Percentiles rank a stretch among this genome's conserved stretches.
Evolutionary conservation across 345 rosid species (phyloP).

Genomic region (Microthlaspi erraticum): DNA sequence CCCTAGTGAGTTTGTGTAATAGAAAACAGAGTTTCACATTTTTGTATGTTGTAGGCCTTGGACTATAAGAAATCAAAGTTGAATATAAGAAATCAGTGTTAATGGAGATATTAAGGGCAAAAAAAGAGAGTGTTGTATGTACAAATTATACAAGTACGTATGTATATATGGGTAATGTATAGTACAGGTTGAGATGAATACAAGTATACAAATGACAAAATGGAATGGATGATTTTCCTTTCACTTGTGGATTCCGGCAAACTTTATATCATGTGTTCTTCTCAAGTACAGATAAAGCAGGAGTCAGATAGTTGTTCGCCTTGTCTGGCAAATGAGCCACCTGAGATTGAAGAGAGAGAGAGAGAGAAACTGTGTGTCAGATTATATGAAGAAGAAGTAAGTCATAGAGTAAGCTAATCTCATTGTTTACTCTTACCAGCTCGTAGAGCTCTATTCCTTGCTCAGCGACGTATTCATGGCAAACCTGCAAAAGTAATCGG

Average conservation of each 20-base stretch:
- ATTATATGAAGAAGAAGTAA: constrained; percentile 7
- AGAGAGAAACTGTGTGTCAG: constrained; percentile 14
- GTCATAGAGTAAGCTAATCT: background rate
- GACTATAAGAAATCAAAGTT: constrained; percentile 7
- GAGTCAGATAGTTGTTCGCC: constrained; percentile 95
- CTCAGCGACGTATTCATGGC: constrained; percentile 86
- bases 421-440: constrained; percentile 59
- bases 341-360: constrained; percentile 45
- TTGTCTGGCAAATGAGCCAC: constrained; percentile 97
- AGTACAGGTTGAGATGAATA: constrained; percentile 28
- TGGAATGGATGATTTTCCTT: constrained; percentile 9
- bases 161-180: constrained; percentile 24
- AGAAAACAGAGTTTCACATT: background rate
- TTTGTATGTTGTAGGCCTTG: background rate
- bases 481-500: constrained; percentile 61
- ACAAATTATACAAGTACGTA: constrained; percentile 42
- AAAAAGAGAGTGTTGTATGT: constrained; percentile 25
- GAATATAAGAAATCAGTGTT: constrained; percentile 27
- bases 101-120: constrained; percentile 18
- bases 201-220: constrained; percentile 19
- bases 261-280: constrained; percentile 67
- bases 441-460: constrained; percentile 90
- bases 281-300: constrained; percentile 84
- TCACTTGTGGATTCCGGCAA: background rate
- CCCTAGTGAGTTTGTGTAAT: constrained; percentile 9